These are phyloP conservation scores for Calonectria pteridis DNA, from an alignment of 2,329 filamentous ascomycete species.

Conservation along the genomic window DNA sequence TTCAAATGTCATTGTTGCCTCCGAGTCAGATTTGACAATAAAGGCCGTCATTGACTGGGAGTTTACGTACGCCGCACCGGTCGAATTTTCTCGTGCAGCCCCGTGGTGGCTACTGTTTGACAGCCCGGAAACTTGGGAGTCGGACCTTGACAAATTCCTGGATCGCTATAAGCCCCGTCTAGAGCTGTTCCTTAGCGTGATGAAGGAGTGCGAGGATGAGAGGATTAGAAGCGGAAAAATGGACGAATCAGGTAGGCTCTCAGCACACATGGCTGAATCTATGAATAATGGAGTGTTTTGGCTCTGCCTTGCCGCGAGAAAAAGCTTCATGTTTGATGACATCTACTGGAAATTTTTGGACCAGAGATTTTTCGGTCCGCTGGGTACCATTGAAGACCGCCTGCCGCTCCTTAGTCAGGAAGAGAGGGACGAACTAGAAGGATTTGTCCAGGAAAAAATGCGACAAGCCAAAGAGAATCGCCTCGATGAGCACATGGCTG, in stretches of 20 bases:
- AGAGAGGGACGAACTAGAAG: background rate
- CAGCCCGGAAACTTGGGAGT: background rate
- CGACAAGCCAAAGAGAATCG: background rate
- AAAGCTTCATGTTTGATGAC: background rate
- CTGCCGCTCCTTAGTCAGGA: background rate
- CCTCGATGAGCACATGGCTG: background rate
- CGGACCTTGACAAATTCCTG: background rate
- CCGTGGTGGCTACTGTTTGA: background rate
- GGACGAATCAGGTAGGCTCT: background rate
- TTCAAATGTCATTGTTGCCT: background rate
- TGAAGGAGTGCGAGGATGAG: background rate
- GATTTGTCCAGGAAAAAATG: background rate
- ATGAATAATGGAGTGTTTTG: background rate
- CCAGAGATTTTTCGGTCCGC: background rate
- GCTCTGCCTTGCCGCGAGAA: background rate
- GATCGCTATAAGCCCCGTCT: background rate
- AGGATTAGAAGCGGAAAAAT: background rate
- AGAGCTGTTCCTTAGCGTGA: background rate
- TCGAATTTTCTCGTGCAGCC: background rate
- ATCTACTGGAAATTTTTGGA: background rate
- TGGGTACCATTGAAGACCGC: background rate
- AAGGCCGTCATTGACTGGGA: background rate
- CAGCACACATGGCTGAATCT: background rate
- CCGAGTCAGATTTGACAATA: background rate
- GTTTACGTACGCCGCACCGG: background rate